phyloP scores from a whole-genome alignment of 192 early-diverging fungal genomes.

The Backusella tuberculispora region DNA sequence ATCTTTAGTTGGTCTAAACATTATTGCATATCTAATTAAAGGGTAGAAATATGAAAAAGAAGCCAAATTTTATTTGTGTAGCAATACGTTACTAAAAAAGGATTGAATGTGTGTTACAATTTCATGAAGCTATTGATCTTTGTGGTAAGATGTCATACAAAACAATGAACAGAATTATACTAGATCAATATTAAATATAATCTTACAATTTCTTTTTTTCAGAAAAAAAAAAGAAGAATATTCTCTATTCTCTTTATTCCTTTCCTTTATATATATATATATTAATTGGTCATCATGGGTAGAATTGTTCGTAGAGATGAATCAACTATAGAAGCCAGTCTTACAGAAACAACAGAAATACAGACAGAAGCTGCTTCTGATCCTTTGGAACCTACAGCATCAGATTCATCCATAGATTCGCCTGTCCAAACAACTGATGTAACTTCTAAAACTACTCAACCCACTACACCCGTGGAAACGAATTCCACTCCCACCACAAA shows the following conservation, averaged over 20 bases:
- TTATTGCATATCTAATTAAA: neutral
- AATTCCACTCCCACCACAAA: neutral
- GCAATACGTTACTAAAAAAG: constrained; percentile 1
- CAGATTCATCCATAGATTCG: neutral
- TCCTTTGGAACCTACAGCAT: neutral
- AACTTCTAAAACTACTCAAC: neutral
- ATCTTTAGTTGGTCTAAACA: constrained; percentile 3
- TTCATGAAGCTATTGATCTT: constrained; percentile 11
- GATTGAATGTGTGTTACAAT: neutral
- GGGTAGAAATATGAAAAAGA: neutral
- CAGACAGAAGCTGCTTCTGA: neutral
- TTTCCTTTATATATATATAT: neutral
- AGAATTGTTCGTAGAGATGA: neutral
- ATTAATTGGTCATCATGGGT: neutral
- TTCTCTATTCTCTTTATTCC: neutral
- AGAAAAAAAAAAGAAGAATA: neutral
- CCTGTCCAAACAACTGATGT: neutral
- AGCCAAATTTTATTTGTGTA: neutral
- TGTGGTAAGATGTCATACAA: constrained; percentile 5
- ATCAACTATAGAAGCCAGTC: neutral
- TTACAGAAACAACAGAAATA: neutral
- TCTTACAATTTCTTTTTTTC: neutral
- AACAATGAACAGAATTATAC: neutral
- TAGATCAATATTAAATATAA: neutral
- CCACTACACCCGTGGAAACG: neutral